Base-by-base conservation (phyloP, 306 rosid genomes). In the Trichosanthes truncata region DNA sequence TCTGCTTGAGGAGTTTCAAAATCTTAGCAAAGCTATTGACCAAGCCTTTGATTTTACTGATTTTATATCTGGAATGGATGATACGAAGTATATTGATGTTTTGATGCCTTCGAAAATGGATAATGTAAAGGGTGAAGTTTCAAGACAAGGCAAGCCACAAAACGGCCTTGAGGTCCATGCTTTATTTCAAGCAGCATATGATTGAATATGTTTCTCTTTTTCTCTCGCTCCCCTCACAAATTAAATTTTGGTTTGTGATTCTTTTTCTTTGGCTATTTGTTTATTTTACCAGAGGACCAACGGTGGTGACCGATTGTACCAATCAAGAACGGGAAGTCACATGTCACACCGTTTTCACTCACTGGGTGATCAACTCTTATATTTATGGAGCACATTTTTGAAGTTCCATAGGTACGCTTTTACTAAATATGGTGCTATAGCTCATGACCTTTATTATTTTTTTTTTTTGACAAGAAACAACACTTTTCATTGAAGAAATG, bases 351-450 rank as follows among this genome's bases (percentile, higher is more conserved):
- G 77, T 41, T 89, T 87, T 48, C 83, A 84, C 84, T 78, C 82
- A 38, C 62, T 92, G 81, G 98, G 98, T 38, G 91, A 94, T 81
- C 96, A 94, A 84, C 74, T 94, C 43, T 56, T 78, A 71, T 92
- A 85, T 87, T 88, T 94, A 84, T 94, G 98, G 98, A 94, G 87
- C 82, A 83, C 77, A 8, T 92, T 92, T 88, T 66, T 91, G 53
- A 87, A 86, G 67, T 89, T 92, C 78, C 98, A 92, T 78, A 91
- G 98, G 97, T 93, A 52, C 56, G 82, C 67, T 36, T 85, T 83
- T 83, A 35, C 82, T 84, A 36, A 25, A 80, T 83, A 72, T 75
- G 60, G 62, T 74, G 45, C 51, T 72, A 29, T 62, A 74, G 21
- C 25, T 33, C 26, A 13, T 29, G 55, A 29, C 33, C n/a, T n/a